phyloP scores from a whole-genome alignment of 1,284 basidiomycete species.

The Xerocomus amazonicus region DNA sequence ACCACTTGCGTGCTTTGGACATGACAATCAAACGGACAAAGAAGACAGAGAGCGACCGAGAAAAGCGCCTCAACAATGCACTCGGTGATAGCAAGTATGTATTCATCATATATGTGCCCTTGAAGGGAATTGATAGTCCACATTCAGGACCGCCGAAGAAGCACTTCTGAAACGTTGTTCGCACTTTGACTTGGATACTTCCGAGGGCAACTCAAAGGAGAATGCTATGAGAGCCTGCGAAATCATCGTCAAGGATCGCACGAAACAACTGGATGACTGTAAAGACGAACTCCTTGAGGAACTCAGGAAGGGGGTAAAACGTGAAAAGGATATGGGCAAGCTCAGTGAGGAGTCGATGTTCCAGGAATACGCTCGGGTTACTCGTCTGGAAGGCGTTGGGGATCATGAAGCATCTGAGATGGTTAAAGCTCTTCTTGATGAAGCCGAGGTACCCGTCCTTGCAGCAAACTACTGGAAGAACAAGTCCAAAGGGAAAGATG shows the following conservation, averaged over 20 bases:
- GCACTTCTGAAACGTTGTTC: conserved; percentile 91
- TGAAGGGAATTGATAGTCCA: conserved; percentile 7
- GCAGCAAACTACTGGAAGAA: conserved; percentile 36
- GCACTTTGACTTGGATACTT: conserved; percentile 85
- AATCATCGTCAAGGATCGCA: conserved; percentile 82
- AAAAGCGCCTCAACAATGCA: conserved; percentile 81
- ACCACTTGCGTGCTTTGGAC: conserved; percentile 85
- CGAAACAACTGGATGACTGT: conserved; percentile 76
- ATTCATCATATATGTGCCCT: conserved; percentile 1
- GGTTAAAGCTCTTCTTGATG: conserved; percentile 56
- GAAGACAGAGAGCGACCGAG: conserved; percentile 89
- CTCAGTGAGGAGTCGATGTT: conserved; percentile 73
- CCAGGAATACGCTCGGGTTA: conserved; percentile 68
- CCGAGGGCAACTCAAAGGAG: conserved; percentile 41
- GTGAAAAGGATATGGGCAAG: conserved; percentile 64
- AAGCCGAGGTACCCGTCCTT: conserved; percentile 51
- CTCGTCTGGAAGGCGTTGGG: conserved; percentile 65
- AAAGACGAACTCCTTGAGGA: conserved; percentile 68
- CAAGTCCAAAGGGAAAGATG: conserved; percentile 55
- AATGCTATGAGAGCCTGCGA: conserved; percentile 89
- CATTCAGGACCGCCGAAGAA: conserved; percentile 76
- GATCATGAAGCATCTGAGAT: conserved; percentile 71
- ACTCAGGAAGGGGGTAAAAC: conserved; percentile 62
- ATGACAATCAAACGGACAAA: conserved; percentile 83
- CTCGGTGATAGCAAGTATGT: conserved; percentile 85